Evolutionary conservation across 2,329 filamentous ascomycete species (phyloP), one percentile per base, ranked within the genome.

Genomic region (Pseudocercospora eumusae): DNA sequence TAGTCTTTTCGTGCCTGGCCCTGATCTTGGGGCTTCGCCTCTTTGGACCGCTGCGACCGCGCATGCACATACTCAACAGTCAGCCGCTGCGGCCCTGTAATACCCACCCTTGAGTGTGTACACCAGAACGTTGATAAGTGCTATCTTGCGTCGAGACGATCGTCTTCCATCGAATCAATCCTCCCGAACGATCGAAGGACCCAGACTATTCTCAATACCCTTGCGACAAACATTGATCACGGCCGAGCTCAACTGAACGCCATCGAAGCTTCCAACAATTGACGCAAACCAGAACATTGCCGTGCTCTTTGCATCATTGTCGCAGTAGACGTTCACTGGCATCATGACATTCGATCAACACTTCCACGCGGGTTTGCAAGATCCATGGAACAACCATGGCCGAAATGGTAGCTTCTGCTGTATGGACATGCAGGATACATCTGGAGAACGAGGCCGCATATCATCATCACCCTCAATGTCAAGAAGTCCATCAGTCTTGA

Each of bases 11-110:
- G 31, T 18, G 21, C 28, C 4, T 45, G 57, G 55, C 36, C 57
- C 49, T 45, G 57, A 54, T 23, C 27, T 23, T 60, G 18, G 13
- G 11, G 23, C 57, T 44, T 28, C 47, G 33, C 31, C 47, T 52
- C 31, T 45, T 40, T 49, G 31, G 11, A 28, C 18, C 33, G 49
- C 57, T 18, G 23, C 42, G 21, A 54, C 23, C 36, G 23, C 31
- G 20, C 31, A 56, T 56, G 53, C 53, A 25, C 47, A 23, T 27
- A 52, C 23, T 52, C 47, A 10, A 10, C 44, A 52, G 15, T 31
- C 15, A 28, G 23, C 36, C 47, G 47, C 47, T 28, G 47, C 47
- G 47, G 47, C 47, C 25, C 47, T 28, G 47, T 11, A 23, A 28
- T 31, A 25, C 25, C 21, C 25, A 25, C 47, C 23, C 25, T 23